phyloP scores from a whole-genome alignment of 345 rosid genomes.

The Anacardium occidentale region DNA sequence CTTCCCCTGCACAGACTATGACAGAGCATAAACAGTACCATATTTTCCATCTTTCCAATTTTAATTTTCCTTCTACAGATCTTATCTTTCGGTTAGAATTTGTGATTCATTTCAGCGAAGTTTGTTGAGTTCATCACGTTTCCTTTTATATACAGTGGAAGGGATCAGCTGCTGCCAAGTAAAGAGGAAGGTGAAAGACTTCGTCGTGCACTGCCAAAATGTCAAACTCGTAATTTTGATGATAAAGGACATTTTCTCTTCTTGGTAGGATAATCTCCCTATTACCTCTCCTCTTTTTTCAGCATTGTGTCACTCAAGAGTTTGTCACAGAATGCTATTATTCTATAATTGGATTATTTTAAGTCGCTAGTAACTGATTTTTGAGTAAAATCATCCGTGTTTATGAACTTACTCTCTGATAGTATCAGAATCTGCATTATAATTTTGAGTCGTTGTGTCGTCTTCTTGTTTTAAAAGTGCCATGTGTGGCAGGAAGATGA shows the following conservation, averaged over 20 bases:
- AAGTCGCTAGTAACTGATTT: too few species aligned
- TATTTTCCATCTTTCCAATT: too few species aligned
- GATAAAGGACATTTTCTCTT: constrained; percentile 71
- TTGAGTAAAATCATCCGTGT: too few species aligned
- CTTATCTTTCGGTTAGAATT: not conserved
- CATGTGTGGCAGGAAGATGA: constrained; percentile 17
- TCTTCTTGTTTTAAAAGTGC: not conserved
- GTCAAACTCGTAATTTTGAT: constrained; percentile 51
- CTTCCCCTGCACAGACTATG: not conserved
- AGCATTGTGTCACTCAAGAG: too few species aligned
- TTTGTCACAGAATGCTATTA: too few species aligned
- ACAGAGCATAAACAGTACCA: not conserved
- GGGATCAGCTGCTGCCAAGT: constrained; percentile 75
- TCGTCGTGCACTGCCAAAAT: constrained; percentile 36
- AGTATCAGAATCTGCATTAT: not conserved
- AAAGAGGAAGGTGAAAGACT: constrained; percentile 63
- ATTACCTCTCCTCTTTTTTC: too few species aligned
- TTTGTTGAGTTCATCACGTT: not conserved
- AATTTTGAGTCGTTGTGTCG: too few species aligned
- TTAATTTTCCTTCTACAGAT: not conserved
- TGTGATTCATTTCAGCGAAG: not conserved
- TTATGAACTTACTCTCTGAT: too few species aligned
- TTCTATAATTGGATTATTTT: too few species aligned
- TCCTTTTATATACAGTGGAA: constrained; percentile 45
- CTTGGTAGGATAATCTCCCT: constrained; percentile 46